Percentiles rank a stretch among this genome's conserved stretches.
phyloP scores from a whole-genome alignment of 345 rosid species.

The Gossypium arboreum region DNA sequence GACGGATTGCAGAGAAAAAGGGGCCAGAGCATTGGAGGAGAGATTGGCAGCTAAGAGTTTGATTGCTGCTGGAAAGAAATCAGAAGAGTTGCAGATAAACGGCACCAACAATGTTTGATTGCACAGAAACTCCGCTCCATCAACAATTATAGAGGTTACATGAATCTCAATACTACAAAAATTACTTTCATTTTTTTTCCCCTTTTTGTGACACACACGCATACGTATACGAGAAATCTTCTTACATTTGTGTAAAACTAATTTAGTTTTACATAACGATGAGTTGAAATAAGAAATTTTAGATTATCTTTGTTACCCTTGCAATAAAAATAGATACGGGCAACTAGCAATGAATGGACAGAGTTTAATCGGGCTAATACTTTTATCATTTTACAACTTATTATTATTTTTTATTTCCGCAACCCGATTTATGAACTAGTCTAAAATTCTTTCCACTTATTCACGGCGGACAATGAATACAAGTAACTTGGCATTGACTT shows the following conservation, averaged over 20 bases:
- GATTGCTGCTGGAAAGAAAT: slow-evolving; percentile 40
- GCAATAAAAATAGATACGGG: not conserved
- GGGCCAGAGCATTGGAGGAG: slow-evolving; percentile 96
- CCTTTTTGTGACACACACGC: no score
- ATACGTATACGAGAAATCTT: no score
- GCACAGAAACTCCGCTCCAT: not conserved
- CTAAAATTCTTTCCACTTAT: slow-evolving; percentile 12
- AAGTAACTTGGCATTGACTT: slow-evolving; percentile 53
- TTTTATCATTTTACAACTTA: slow-evolving; percentile 5
- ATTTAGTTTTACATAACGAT: no score
- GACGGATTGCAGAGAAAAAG: slow-evolving; percentile 73
- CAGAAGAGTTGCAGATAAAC: slow-evolving; percentile 53
- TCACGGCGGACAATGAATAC: slow-evolving; percentile 10
- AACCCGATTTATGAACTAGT: slow-evolving; percentile 17
- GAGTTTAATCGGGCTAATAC: not conserved
- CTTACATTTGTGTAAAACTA: no score
- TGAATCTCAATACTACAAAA: slow-evolving; percentile 9
- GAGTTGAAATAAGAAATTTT: not conserved
- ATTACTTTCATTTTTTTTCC: no score
- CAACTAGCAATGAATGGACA: not conserved
- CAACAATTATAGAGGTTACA: slow-evolving; percentile 18
- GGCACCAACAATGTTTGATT: slow-evolving; percentile 62
- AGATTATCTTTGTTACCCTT: not conserved
- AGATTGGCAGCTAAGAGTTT: slow-evolving; percentile 78
- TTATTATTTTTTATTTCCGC: not conserved